These are phyloP conservation scores for Peziza echinospora DNA, from an alignment of 495 filamentous ascomycete species.

Conservation along the genomic window DNA sequence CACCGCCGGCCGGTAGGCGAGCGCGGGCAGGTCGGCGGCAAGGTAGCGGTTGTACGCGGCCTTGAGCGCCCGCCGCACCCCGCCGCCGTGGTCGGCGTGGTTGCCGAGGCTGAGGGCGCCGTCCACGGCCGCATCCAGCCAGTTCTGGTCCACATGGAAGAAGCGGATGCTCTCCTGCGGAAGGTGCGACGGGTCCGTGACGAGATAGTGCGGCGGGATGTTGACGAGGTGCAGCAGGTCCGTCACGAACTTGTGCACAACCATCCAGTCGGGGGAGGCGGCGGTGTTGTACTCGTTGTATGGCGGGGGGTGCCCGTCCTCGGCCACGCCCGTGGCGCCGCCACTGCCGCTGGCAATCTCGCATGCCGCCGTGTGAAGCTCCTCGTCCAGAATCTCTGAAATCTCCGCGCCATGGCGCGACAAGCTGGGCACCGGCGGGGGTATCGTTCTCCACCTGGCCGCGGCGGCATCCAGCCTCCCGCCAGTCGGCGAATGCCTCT, in stretches of 20 bases:
- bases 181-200: slow-evolving; percentile 23
- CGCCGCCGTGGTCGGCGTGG: slow-evolving; percentile 18
- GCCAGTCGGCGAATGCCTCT: background rate
- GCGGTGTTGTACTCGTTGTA: slow-evolving; percentile 22
- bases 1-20: background rate
- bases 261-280: slow-evolving; percentile 19
- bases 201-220: slow-evolving; percentile 23
- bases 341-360: background rate
- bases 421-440: background rate
- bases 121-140: slow-evolving; percentile 27
- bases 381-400: background rate
- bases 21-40: slow-evolving; percentile 1
- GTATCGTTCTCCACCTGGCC: background rate
- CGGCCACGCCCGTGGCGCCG: background rate
- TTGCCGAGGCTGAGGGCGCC: slow-evolving; percentile 27
- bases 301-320: background rate
- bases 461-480: no score
- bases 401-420: background rate
- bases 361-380: background rate
- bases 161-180: slow-evolving; percentile 25
- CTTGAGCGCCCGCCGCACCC: slow-evolving; percentile 21
- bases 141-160: slow-evolving; percentile 27
- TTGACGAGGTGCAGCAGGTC: slow-evolving; percentile 20
- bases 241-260: slow-evolving; percentile 20
- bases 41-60: slow-evolving; percentile 18